These are phyloP conservation scores for Emericellopsis atlantica DNA, from an alignment of 2,329 filamentous ascomycete genomes.

Conservation along the genomic window DNA sequence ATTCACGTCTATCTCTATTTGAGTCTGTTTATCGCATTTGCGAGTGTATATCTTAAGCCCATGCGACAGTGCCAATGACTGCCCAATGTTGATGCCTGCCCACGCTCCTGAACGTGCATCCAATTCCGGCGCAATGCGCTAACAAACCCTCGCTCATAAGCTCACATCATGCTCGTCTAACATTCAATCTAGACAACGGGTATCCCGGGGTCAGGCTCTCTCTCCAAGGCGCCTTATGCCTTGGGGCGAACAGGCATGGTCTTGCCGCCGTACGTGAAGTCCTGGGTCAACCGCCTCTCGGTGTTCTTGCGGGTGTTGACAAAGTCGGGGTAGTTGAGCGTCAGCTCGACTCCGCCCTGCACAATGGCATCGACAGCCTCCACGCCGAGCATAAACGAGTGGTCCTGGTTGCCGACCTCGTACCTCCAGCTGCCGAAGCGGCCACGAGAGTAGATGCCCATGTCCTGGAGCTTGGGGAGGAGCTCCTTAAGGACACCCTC, in stretches of 20 bases:
- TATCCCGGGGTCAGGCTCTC: not conserved
- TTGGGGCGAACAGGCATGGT: not conserved
- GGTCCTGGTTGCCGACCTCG: constrained; percentile 93
- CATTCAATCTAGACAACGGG: not conserved
- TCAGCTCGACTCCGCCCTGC: constrained; percentile 81
- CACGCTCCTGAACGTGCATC: no score
- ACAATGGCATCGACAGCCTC: constrained; percentile 86
- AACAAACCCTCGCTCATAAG: not conserved
- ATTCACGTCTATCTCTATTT: no score
- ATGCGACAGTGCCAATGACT: no score
- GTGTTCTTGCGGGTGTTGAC: constrained; percentile 67
- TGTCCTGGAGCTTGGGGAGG: constrained; percentile 79
- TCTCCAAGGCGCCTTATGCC: not conserved
- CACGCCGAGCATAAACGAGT: constrained; percentile 94
- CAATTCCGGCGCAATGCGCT: no score
- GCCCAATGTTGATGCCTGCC: no score
- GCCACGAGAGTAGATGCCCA: constrained; percentile 89
- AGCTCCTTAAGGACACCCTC: constrained; percentile 89
- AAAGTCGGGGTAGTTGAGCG: constrained; percentile 93
- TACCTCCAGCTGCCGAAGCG: constrained; percentile 98
- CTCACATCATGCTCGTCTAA: not conserved
- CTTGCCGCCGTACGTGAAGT: constrained; percentile 19
- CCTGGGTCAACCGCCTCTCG: constrained; percentile 29
- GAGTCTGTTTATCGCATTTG: no score
- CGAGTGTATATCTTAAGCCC: no score